phyloP scores from a whole-genome alignment of 2,329 filamentous ascomycete species.

The Bipolaris zeicola region DNA sequence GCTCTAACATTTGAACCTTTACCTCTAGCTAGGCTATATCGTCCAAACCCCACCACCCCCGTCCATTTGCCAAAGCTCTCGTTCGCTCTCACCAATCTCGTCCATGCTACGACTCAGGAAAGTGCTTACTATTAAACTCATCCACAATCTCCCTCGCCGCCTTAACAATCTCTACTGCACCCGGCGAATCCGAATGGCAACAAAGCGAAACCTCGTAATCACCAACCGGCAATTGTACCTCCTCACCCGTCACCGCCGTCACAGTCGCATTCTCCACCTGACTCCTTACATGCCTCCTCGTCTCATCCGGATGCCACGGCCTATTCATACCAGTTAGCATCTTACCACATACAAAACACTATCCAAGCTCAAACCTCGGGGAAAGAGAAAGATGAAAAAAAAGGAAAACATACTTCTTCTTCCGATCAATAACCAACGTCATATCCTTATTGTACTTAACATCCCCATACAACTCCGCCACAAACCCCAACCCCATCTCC shows the following conservation, averaged over 20 bases:
- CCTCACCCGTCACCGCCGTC: slow-evolving; percentile 50
- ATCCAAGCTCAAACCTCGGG: no score
- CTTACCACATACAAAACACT: no score
- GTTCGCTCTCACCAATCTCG: background rate
- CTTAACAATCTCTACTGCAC: slow-evolving; percentile 52
- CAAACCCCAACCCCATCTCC: slow-evolving; percentile 60
- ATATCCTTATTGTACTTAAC: slow-evolving; percentile 60
- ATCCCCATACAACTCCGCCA: slow-evolving; percentile 62
- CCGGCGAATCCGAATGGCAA: slow-evolving; percentile 54
- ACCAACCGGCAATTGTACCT: slow-evolving; percentile 49
- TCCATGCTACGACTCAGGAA: slow-evolving; percentile 3
- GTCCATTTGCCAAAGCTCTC: background rate
- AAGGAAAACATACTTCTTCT: slow-evolving; percentile 56
- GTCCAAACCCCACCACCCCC: background rate
- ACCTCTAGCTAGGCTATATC: background rate
- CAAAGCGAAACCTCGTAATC: slow-evolving; percentile 52
- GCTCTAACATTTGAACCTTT: background rate
- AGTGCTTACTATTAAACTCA: slow-evolving; percentile 45
- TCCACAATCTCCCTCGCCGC: slow-evolving; percentile 51
- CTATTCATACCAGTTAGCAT: slow-evolving; percentile 19
- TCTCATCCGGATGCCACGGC: slow-evolving; percentile 52
- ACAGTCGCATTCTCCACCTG: slow-evolving; percentile 51
- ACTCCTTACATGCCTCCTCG: slow-evolving; percentile 47
- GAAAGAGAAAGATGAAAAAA: background rate
- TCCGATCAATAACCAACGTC: slow-evolving; percentile 61